Evolutionary conservation across 1,139 yeast genomes (phyloP), one percentile per base, ranked within the genome.

Genomic region (Hyphopichia buzzinii): DNA sequence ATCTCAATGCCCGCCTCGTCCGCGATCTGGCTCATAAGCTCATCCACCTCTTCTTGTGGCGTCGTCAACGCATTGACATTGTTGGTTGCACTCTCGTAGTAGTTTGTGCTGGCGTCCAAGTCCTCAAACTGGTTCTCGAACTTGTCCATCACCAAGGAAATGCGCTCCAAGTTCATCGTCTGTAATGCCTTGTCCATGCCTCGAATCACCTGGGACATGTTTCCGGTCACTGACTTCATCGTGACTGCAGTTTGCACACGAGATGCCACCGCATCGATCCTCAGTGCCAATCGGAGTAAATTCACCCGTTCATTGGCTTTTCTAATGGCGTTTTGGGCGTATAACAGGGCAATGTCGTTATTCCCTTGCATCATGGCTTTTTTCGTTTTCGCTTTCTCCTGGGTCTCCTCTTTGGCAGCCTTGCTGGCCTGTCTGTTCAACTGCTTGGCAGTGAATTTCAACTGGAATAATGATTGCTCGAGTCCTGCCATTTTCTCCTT

Each of bases 181-280:
- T 87, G 95, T 64, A 94, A 75, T 0, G 98, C 98, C 51, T 79
- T 82, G 57, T 94, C 98, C 98, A 94, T 92, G 11, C 97, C 97
- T 51, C 74, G 79, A 36, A 94, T 94, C 8, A 92, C 97, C 40
- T 78, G 82, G 4, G 94, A 78, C 97, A 94, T 92, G 50, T 89
- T 90, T 1, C 94, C 92, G 0, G 96, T 87, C 5, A 92, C 96
- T 35, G 85, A 79, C 48, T 96, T 74, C 98, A 92, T 92, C 0
- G 97, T 90, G 4, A 90, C 97, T 0, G 98, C 97, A 0, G 98
- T 94, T 53, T 92, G 97, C 2, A 94, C 96, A 40, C 98, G 67
- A 8, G 95, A 84, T 0, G 97, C 96, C 21, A 94, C 98, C 0
- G 97, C 94, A 59, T 94, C 99, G 24, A 94, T 87, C 39, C 97